Conservation (phyloP, 2,329 filamentous ascomycete genomes). For the Sarocladium kiliense region DNA sequence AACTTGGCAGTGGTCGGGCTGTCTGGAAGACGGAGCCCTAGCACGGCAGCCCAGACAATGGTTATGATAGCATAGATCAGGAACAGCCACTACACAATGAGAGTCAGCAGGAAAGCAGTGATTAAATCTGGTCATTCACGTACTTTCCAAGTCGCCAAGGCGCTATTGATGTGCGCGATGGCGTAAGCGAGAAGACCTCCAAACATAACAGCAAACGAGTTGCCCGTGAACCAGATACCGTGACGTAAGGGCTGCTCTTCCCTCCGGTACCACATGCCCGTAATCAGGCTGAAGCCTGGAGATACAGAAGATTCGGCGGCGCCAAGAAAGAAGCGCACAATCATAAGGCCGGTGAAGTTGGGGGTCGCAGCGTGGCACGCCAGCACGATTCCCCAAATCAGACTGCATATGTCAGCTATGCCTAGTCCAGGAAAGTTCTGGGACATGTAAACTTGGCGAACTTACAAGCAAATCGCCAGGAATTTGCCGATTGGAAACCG, state of each 20-base stretch:
- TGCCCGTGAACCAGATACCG: constrained; percentile 25
- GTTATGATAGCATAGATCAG: constrained; percentile 14
- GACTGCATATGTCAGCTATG: not conserved
- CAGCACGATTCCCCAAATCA: constrained; percentile 6
- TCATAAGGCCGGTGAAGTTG: constrained; percentile 24
- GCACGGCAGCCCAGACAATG: not conserved
- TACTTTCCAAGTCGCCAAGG: not conserved
- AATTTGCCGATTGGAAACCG: constrained; percentile 1
- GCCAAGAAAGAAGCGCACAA: constrained; percentile 20
- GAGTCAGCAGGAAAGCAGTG: constrained; percentile 38
- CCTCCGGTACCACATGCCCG: constrained; percentile 25
- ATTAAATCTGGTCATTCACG: constrained; percentile 25
- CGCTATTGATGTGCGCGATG: constrained; percentile 29
- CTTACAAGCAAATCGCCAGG: not conserved
- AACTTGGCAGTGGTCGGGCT: constrained; percentile 15
- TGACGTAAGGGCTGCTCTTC: constrained; percentile 22
- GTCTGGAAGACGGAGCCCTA: constrained; percentile 15
- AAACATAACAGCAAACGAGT: constrained; percentile 40
- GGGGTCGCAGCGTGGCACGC: constrained; percentile 41
- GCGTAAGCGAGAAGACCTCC: constrained; percentile 41
- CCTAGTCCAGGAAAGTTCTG: no score
- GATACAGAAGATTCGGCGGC: constrained; percentile 20
- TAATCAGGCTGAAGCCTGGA: constrained; percentile 20
- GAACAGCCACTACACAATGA: constrained; percentile 6
- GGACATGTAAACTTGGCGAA: no score